A percentile compares a stretch with the other conserved stretches of the same genome.
Evolutionary conservation across 108 stramenopile species (phyloP).

Genomic region (Poteriospumella lacustris): DNA sequence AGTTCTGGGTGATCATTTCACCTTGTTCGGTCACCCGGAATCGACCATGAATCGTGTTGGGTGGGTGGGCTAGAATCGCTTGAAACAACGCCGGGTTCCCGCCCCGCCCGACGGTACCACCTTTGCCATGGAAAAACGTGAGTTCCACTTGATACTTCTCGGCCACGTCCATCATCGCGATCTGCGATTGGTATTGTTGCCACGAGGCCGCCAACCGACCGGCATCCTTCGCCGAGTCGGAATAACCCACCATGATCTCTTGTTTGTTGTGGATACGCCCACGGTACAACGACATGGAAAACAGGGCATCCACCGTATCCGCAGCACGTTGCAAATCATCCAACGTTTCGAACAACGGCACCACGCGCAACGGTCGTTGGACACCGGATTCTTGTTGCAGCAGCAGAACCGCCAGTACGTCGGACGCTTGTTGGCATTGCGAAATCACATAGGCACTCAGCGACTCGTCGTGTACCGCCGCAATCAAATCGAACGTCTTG

Average conservation of each 20-base stretch:
- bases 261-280: conserved; percentile 75
- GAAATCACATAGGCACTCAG: conserved; percentile 93
- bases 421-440: conserved; percentile 80
- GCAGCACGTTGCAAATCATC: conserved; percentile 77
- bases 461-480: conserved; percentile 66
- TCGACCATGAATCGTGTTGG: conserved; percentile 88
- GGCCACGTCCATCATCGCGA: conserved; percentile 72
- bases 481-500: conserved; percentile 67
- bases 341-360: conserved; percentile 92
- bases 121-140: conserved; percentile 94
- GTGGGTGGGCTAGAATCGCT: conserved; percentile 83
- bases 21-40: conserved; percentile 98
- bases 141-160: conserved; percentile 69
- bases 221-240: conserved; percentile 93
- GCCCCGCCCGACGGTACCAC: conserved; percentile 92
- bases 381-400: conserved; percentile 85
- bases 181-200: conserved; percentile 91
- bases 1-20: conserved; percentile 97
- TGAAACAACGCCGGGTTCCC: conserved; percentile 81
- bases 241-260: conserved; percentile 98
- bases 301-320: conserved; percentile 61
- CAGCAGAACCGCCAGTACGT: conserved; percentile 93
- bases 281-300: conserved; percentile 65
- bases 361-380: conserved; percentile 80
- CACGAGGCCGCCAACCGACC: conserved; percentile 77